These are phyloP conservation scores for Casuarina glauca DNA, from an alignment of 306 rosid genomes.

Conservation along the genomic window DNA sequence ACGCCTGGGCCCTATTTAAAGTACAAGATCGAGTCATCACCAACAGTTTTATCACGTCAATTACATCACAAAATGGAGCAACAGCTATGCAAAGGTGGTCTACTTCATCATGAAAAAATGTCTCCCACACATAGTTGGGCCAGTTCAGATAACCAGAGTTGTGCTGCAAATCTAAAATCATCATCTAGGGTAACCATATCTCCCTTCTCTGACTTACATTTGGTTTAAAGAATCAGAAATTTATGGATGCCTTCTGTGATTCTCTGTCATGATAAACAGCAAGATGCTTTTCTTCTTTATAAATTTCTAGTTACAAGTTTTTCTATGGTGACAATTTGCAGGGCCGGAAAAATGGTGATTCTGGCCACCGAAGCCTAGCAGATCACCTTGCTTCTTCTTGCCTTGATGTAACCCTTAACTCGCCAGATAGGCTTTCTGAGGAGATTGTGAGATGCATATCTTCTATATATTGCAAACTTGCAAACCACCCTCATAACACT, in stretches of 20 bases:
- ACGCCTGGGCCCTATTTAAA: constrained; percentile 15
- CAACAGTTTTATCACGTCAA: not conserved
- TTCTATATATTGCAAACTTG: constrained; percentile 45
- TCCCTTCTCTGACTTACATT: constrained; percentile 1
- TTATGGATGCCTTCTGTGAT: not conserved
- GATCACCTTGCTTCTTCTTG: constrained; percentile 37
- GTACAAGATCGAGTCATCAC: not conserved
- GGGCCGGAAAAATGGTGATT: constrained; percentile 19
- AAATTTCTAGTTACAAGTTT: not conserved
- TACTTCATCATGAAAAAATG: constrained; percentile 2
- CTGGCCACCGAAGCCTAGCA: constrained; percentile 37
- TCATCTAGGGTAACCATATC: constrained; percentile 24
- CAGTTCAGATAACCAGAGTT: constrained; percentile 20
- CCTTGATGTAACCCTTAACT: constrained; percentile 9
- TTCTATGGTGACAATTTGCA: constrained; percentile 3
- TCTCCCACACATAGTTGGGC: constrained; percentile 16
- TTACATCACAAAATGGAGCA: constrained; percentile 12
- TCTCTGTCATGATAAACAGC: not conserved
- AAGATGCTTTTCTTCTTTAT: not conserved
- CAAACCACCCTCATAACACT: constrained; percentile 21
- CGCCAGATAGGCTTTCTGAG: constrained; percentile 44
- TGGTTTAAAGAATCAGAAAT: not conserved
- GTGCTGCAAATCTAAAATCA: constrained; percentile 5
- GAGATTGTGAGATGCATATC: constrained; percentile 41
- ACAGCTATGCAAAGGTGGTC: not conserved